Evolutionary conservation across 495 filamentous ascomycete genomes (phyloP), one percentile per base, ranked within the genome.

Genomic region (Cetradonia linearis): DNA sequence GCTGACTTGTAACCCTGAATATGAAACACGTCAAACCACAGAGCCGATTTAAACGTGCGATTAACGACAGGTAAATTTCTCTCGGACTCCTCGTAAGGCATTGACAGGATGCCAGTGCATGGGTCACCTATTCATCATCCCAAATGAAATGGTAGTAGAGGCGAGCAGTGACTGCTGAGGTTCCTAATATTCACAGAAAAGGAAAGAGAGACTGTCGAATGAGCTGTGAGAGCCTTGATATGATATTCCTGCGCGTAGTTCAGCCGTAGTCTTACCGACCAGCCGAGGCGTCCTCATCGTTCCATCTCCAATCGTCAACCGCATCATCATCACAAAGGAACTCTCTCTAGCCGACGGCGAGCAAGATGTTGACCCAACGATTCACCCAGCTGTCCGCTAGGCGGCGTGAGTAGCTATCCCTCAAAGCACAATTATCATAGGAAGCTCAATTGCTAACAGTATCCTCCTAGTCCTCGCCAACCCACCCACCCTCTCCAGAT

Each of bases 351-450:
- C 25, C 42, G 20, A 50, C 54, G 13, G 16, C 55, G 60, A 27
- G 2, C 73, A 81, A 53, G 36, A 89, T 89, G 85, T 75, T 82
- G 69, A 78, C 81, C 63, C 83, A 85, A 68, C 81, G 85, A 76
- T 72, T 82, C 70, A 77, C 78, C 55, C 78, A 87, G 69, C 81
- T 82, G 69, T 82, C 83, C 69, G 73, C 85, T 73, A 82, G 84
- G 76, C 80, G 84, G 76, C 73, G 85, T 87, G 85, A 60, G 80
- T 77, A 36, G 25, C 47, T n/a, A 44, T 56, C 38, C 34, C 68
- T 71, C 55, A 3, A 25, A 18, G 13, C 1, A 20, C 9, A 59
- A 0, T n/a, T n/a, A 55, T 62, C 37, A 36, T 3, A 20, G 49
- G 61, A 11, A 23, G 65, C 62, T 55, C 69, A 75, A 71, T 78